Base-by-base conservation (phyloP, 2,329 filamentous ascomycete species). In the Phaeophleospora eucalypticola region DNA sequence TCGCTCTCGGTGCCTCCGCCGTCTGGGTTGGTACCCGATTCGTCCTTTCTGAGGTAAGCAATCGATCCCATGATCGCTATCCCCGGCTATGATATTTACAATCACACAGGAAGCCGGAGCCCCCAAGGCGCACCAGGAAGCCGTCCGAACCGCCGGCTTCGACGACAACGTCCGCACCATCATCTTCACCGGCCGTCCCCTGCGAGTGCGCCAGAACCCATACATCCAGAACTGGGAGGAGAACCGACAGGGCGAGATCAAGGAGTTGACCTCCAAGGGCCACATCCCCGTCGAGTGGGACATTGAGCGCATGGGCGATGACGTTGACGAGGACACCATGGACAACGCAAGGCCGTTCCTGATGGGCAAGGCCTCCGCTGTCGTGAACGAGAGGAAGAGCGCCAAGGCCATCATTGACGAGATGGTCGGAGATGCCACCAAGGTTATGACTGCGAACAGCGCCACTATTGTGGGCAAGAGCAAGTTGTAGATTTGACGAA, bases 1-100 rank as follows among this genome's bases (percentile, higher is more conserved):
- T 98, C 52, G 94, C 94, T 81, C 85, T 97, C 69, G 93, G 93
- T 58, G 93, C 93, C 45, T 81, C 79, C 52, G 93, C 83, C 62
- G 93, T 97, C 59, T 98, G 93, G 93, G 86, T 98, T 58, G 93
- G 93, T 66, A 98, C 93, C 33, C 83, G 93, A 56, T 98, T 98
- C 76, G 86, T 98, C 58, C 81, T 98, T 51, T 84, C 83, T 46
- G 87, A 96, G 42, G 49, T 53, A 46, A 43, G 45, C 21, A 6
- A 18, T 20, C 32, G 12, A 16, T 39, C 41, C 33, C 16, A 29
- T n/a, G 18, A 27, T n/a, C n/a, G n/a, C n/a, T n/a, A n/a, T n/a
- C n/a, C 4, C 32, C 32, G 16, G 7, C 29, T 9, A 36, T 14
- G 4, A 36, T 36, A 37, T n/a, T n/a, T n/a, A n/a, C n/a, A n/a